Base-by-base conservation (phyloP, 1,284 basidiomycete species). In the Athelia sp. region DNA sequence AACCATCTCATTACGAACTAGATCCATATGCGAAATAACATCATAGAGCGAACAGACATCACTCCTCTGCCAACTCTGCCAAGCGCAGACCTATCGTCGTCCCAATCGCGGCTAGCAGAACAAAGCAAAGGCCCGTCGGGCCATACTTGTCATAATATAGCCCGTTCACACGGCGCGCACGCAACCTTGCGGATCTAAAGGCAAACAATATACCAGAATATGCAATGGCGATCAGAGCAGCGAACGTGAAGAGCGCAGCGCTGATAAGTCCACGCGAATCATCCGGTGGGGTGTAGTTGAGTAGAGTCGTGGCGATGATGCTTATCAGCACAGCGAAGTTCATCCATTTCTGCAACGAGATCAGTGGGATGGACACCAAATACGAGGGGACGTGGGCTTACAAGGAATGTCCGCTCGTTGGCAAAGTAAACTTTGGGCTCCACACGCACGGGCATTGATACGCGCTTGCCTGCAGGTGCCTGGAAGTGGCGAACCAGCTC, bases 371-470 rank as follows among this genome's bases (percentile, higher is more conserved):
- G 26, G 45, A n/a, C 19, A 38, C 15, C 14, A 19, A 48, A 46
- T 58, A 46, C 18, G 44, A 49, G n/a, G 23, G 44, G 57, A 52
- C 45, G n/a, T n/a, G 51, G 13, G 68, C 82, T 63, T 62, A 87
- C 88, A 65, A 91, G 63, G 74, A 90, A 92, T n/a, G 93, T 95
- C 51, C 93, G 77, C 67, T 98, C 96, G 43, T 91, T 90, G 2
- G 96, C 96, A 66, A 98, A 99, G 64, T 97, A 97, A 6, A 97
- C 94, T 71, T 99, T 99, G 32, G 96, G 96, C 70, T 99, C 96
- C 50, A 99, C 81, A 47, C 96, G 82, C 29, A 99, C 87, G 31
- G 96, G 95, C 1, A 99, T 81, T 1, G 93, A 82, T 52, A 99
- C 94, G 56, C 82, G 81, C 74, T 98, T 98, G 17, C 96, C 96